Evolutionary conservation across 257 asterid species (phyloP).

Genomic region (Ballota nigra): DNA sequence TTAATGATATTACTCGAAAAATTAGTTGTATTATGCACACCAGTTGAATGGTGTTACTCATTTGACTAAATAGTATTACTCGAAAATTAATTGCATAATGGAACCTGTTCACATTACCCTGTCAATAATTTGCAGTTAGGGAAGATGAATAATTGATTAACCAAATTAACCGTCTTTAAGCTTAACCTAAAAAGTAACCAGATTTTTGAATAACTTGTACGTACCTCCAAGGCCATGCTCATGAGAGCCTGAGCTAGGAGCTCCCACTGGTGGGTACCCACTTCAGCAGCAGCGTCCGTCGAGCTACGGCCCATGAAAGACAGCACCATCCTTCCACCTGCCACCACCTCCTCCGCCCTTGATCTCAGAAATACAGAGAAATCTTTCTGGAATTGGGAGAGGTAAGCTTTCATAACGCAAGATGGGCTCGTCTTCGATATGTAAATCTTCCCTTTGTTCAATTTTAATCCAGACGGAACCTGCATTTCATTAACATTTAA

Average conservation of each 20-base stretch:
- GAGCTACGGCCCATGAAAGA: constrained; percentile 57
- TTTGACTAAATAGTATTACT: too few species aligned
- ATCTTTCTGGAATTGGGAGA: constrained; percentile 49
- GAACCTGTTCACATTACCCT: too few species aligned
- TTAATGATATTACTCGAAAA: too few species aligned
- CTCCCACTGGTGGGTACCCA: constrained; percentile 67
- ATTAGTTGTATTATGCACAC: too few species aligned
- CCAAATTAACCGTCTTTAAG: too few species aligned
- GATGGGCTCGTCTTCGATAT: constrained; percentile 54
- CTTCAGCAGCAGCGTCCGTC: constrained; percentile 40
- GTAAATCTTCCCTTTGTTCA: constrained; percentile 68
- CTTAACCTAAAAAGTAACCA: neutral
- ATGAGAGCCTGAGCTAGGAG: constrained; percentile 55
- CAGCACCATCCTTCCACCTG: constrained; percentile 61
- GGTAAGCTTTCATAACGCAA: constrained; percentile 43
- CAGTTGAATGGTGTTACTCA: too few species aligned
- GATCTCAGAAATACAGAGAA: constrained; percentile 44
- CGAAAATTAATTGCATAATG: too few species aligned
- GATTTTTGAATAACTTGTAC: too few species aligned
- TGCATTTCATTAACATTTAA: constrained; percentile 8
- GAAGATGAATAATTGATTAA: too few species aligned
- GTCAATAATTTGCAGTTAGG: too few species aligned
- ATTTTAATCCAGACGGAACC: constrained; percentile 37
- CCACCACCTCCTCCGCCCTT: constrained; percentile 55
- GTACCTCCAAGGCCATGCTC: constrained; percentile 52